These are phyloP conservation scores for Fomitopsis serialis DNA, from an alignment of 768 basidiomycete species.

Conservation along the genomic window DNA sequence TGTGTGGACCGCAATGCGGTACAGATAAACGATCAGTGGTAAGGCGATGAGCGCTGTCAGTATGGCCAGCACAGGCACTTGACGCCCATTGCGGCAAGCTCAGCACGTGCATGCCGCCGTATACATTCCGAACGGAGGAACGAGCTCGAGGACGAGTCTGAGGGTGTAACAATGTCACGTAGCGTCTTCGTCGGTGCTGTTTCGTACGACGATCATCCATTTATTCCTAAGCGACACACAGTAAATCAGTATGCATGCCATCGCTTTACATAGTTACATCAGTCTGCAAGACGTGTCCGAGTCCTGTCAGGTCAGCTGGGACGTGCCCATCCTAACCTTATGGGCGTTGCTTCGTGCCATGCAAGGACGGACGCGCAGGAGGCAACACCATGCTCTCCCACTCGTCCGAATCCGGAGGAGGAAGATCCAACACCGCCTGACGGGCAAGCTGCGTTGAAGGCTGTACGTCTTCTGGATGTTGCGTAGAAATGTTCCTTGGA, in stretches of 20 bases:
- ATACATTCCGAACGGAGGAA: too few species aligned
- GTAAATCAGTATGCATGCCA: not conserved
- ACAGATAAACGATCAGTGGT: not conserved
- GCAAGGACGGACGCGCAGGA: conserved; percentile 4
- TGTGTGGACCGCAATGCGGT: not conserved
- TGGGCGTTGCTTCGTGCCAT: not conserved
- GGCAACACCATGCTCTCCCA: conserved; percentile 28
- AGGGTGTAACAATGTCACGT: too few species aligned
- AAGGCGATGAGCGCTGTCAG: not conserved
- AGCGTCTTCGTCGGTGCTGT: too few species aligned
- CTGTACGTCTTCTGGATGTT: not conserved
- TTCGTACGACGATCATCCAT: too few species aligned
- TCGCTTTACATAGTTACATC: not conserved
- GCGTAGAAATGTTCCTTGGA: conserved; percentile 3
- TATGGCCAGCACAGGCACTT: not conserved
- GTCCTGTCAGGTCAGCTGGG: not conserved
- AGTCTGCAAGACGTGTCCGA: too few species aligned
- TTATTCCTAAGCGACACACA: not conserved
- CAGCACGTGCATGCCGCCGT: not conserved
- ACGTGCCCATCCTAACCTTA: not conserved
- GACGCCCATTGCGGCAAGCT: not conserved
- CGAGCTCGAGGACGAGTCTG: too few species aligned
- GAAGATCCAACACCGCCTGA: conserved; percentile 21
- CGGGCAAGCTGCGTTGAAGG: not conserved
- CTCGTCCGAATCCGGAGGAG: conserved; percentile 32